Percentiles rank a stretch among this genome's conserved stretches.
These are phyloP conservation scores for Pistacia integerrima DNA, from an alignment of 345 rosid species.

Conservation along the genomic window DNA sequence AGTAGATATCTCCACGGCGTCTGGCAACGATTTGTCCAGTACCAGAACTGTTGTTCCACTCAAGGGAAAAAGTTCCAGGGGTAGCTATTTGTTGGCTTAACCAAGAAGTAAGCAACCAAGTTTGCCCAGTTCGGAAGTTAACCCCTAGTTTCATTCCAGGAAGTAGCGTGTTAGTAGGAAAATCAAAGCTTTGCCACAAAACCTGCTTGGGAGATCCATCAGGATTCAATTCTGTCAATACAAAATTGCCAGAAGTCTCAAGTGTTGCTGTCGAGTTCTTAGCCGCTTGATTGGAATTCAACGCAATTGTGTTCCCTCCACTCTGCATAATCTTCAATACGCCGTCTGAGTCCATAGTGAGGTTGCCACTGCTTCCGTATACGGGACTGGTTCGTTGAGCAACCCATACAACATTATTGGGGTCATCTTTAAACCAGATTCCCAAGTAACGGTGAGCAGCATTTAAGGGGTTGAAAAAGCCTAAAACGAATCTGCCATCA, in stretches of 20 bases:
- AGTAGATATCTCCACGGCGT: neutral
- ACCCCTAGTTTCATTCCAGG: neutral
- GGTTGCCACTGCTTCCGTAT: neutral
- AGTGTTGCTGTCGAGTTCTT: neutral
- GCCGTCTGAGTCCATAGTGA: neutral
- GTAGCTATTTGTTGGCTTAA: neutral
- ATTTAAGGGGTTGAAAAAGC: neutral
- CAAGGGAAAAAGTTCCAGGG: neutral
- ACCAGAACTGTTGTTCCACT: neutral
- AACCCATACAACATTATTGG: neutral
- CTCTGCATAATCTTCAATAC: neutral
- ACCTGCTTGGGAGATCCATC: constrained; percentile 16
- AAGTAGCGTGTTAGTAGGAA: neutral
- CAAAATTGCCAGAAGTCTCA: neutral
- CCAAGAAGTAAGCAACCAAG: neutral
- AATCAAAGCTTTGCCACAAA: neutral
- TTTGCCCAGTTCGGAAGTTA: neutral
- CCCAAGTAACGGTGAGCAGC: neutral
- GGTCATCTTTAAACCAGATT: neutral
- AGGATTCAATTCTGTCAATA: constrained; percentile 4
- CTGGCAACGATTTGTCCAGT: neutral
- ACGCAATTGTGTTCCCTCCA: neutral
- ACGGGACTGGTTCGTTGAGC: neutral
- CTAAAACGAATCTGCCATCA: neutral
- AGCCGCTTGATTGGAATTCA: neutral